Conservation (phyloP, 73 alveolate genomes). For the Stentor coeruleus region DNA sequence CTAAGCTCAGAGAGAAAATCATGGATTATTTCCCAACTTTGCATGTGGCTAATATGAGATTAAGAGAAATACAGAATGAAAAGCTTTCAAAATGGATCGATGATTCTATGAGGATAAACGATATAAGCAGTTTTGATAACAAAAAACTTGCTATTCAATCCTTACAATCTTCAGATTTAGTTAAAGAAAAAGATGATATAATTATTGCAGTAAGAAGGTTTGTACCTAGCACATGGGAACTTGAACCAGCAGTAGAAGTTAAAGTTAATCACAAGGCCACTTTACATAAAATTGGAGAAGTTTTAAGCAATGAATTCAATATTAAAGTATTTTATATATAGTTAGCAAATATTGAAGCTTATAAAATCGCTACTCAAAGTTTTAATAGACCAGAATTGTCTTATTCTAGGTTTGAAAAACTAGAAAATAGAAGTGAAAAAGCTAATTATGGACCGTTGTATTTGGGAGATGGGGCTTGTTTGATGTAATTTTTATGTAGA, state of each 20-base stretch:
- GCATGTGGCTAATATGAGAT: background rate
- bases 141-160: conserved; percentile 7
- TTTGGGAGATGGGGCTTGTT: background rate
- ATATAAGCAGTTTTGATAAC: background rate
- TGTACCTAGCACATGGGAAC: conserved; percentile 6
- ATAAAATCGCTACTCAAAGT: background rate
- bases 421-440: too few species aligned
- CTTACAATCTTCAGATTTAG: background rate
- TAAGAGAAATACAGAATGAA: background rate
- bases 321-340: background rate
- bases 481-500: background rate
- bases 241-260: background rate
- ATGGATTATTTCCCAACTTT: background rate
- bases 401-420: background rate
- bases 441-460: background rate
- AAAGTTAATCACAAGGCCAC: background rate
- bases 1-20: background rate
- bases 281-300: background rate
- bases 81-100: background rate
- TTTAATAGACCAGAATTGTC: background rate
- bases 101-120: background rate
- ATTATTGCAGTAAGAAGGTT: background rate
- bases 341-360: conserved; percentile 7
- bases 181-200: background rate
- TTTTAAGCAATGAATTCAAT: background rate